Conservation (phyloP, 345 rosid genomes). For the Diplotaxis tenuifolia region DNA sequence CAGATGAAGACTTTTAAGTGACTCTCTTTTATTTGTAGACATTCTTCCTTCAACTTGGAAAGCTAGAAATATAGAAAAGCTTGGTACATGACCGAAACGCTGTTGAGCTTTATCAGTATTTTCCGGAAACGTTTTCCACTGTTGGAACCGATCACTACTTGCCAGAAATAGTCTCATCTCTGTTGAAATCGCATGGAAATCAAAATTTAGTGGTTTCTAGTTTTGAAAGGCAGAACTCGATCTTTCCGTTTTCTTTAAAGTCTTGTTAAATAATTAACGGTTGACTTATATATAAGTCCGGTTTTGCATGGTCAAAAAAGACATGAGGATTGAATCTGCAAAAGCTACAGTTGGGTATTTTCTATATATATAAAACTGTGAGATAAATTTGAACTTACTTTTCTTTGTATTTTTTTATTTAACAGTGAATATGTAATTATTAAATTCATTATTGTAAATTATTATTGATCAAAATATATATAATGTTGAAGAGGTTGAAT, state of each 20-base stretch:
- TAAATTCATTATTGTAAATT: not conserved
- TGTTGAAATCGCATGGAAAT: not conserved
- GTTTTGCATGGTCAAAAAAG: not conserved
- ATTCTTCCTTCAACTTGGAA: not conserved
- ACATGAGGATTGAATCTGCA: not conserved
- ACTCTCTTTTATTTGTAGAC: not conserved
- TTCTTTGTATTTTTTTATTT: too few species aligned
- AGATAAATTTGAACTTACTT: too few species aligned
- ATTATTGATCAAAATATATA: too few species aligned
- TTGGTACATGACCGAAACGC: not conserved
- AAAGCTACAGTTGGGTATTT: not conserved
- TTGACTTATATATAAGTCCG: not conserved
- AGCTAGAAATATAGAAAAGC: not conserved
- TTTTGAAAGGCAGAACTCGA: not conserved
- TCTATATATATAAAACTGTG: too few species aligned
- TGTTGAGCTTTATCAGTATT: not conserved
- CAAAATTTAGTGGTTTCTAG: not conserved
- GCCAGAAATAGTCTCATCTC: not conserved
- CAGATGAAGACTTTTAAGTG: constrained; percentile 43
- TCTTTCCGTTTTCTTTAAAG: not conserved
- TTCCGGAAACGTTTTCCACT: not conserved
- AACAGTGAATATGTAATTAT: too few species aligned
- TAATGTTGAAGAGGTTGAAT: too few species aligned
- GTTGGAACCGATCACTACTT: not conserved
- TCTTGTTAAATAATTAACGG: not conserved